Evolutionary conservation across 768 basidiomycete genomes (phyloP), one percentile per base, ranked within the genome.

Genomic region (Tricholoma furcatifolium): DNA sequence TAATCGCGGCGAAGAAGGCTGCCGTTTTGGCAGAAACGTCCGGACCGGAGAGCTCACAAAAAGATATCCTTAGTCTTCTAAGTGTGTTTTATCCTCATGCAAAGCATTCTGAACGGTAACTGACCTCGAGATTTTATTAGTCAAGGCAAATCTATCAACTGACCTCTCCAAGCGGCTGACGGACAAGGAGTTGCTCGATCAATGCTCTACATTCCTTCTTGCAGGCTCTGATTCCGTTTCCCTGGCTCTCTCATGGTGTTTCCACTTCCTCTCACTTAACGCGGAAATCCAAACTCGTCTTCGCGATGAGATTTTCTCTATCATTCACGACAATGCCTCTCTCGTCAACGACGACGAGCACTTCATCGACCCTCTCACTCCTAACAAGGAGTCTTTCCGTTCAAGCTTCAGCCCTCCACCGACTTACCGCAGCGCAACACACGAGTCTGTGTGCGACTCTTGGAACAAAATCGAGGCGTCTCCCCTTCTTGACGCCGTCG

Each of bases 161-260:
- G 74, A 78, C 50, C 58, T 71, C 4, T 68, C 72, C 6, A 70
- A 73, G 55, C 72, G 75, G 14, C 64, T 88, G 44, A 74, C 81
- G n/a, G 86, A 88, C 55, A 62, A 74, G 24, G 84, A 84, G 44
- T 68, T 85, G n/a, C 68, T 84, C 7, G 80, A 81, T 55, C 83
- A 85, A 63, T 79, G 84, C 58, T 77, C 79, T n/a, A 83, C 83
- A 27, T 80, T 87, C 65, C 71, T 87, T 51, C 79, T 84, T 38
- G 83, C 78, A 2, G 85, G 86, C 11, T 81, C 84, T 21, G 84
- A 86, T 60, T 76, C 82, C 2, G 79, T 81, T 27, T 72, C 81
- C 6, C 70, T 83, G 7, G 76, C 81, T 17, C 67, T 85, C 21
- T 70, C 81, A 6, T 87, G 82, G 81, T 79, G 77, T 49, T 66